These are phyloP conservation scores for Shiraia bambusicola DNA, from an alignment of 2,329 filamentous ascomycete species.

Conservation along the genomic window DNA sequence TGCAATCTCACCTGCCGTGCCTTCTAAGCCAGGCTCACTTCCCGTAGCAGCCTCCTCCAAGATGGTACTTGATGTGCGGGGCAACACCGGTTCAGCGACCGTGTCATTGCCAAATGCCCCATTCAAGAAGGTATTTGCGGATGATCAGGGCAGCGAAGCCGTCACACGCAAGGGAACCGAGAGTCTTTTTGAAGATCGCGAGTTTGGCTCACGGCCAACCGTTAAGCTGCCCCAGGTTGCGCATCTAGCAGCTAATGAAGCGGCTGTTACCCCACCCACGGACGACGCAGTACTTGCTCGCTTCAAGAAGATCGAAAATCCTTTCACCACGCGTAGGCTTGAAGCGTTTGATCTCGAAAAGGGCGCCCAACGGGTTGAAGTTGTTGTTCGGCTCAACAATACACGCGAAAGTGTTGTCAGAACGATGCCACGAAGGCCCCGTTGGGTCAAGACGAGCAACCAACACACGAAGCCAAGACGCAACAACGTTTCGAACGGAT, in stretches of 20 bases:
- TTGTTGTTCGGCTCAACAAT: conserved; percentile 28
- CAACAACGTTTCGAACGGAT: conserved; percentile 17
- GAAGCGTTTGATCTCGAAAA: conserved; percentile 31
- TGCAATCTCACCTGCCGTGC: conserved; percentile 36
- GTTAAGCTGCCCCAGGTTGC: conserved; percentile 36
- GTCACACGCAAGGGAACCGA: conserved; percentile 46
- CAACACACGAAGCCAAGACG: conserved; percentile 34
- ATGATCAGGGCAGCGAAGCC: conserved; percentile 38
- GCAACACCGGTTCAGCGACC: conserved; percentile 57
- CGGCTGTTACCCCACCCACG: conserved; percentile 24
- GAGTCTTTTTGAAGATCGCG: conserved; percentile 48
- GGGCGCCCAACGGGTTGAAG: conserved; percentile 28
- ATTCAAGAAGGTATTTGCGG: conserved; percentile 20
- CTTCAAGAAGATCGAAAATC: conserved; percentile 31
- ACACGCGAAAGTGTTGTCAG: conserved; percentile 33
- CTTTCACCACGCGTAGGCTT: conserved; percentile 30
- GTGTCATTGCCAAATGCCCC: conserved; percentile 64
- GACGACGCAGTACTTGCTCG: conserved; percentile 21
- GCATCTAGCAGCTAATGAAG: conserved; percentile 38
- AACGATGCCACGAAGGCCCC: conserved; percentile 31
- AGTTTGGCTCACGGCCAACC: conserved; percentile 50
- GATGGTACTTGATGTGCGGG: conserved; percentile 55
- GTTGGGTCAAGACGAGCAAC: conserved; percentile 15
- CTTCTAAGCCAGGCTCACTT: conserved; percentile 49
- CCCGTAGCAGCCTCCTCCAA: conserved; percentile 69